Conservation (phyloP, 164 flowering plant species). For the Vitis rotundifolia region DNA sequence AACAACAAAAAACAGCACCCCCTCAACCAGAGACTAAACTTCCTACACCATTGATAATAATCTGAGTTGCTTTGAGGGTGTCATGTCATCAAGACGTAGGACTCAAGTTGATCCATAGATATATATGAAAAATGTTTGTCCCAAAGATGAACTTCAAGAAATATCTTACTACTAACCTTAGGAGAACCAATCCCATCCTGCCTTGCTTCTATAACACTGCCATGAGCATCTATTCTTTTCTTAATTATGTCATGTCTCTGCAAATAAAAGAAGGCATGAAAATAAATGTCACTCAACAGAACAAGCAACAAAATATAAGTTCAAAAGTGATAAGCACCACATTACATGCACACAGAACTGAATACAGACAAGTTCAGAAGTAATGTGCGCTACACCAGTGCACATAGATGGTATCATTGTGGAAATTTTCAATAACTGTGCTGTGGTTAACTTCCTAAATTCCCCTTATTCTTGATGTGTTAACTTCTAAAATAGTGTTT, state of each 20-base stretch:
- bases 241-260: conserved; percentile 85
- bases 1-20: too few relatives aligned
- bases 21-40: too few relatives aligned
- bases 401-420: too few relatives aligned
- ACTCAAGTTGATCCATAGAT: not conserved
- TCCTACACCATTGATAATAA: too few relatives aligned
- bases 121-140: not conserved
- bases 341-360: too few relatives aligned
- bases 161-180: conserved; percentile 44
- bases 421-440: not conserved
- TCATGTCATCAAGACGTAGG: not conserved
- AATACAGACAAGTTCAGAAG: too few relatives aligned
- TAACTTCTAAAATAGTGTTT: not conserved
- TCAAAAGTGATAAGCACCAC: not conserved
- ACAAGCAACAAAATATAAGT: not conserved
- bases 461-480: not conserved
- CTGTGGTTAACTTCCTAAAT: not conserved
- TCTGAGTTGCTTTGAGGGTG: not conserved
- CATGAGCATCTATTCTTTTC: conserved; percentile 70
- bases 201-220: conserved; percentile 70
- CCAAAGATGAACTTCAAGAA: not conserved
- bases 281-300: not conserved
- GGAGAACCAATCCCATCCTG: conserved; percentile 78
- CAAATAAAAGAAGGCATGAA: conserved; percentile 20
- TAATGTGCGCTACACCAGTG: too few relatives aligned